Base-by-base conservation (phyloP, 371 early-diverging fungal genomes). In the Actinomucor elegans region DNA sequence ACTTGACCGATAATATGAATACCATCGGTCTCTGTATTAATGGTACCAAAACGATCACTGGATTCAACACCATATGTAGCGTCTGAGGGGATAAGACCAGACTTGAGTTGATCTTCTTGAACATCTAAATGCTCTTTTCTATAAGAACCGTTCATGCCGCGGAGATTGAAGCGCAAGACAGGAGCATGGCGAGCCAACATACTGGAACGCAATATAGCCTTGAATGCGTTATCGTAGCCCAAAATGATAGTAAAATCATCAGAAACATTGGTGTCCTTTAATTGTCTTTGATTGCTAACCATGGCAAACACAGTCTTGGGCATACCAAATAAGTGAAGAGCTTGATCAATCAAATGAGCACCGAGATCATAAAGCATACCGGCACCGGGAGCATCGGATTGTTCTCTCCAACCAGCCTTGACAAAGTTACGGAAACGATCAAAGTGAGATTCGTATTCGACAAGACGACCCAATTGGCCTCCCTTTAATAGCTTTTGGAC, bases 291-390 rank as follows among this genome's bases (percentile, higher is more conserved):
- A 55, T 89, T 88, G 31, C 71, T 69, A 45, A 90, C 69, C 8
- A 73, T 73, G 10, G 85, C 87, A 40, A 71, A 80, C 4, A 91
- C 59, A 18, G 77, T 73, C 48, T 80, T 71, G 4, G 92, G 92
- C 31, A 75, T 73, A 23, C 92, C 92, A 59, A 89, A 86, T 43
- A 90, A 70, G 15, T 66, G 64, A 15, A 90, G 62, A 0, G 85
- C 81, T 76, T 91, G 92, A 61, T 91, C 89, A 44, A 91, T 78
- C 66, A 91, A 63, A 48, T 91, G 92, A 5, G 90, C 81, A 26
- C 88, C 89, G 5, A 91, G 64, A 55, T 91, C 92, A 45, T 84
- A 91, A 3, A 91, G 69, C 50, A 90, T 81, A 24, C 89, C 89
- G 26, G 83, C 75, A 11, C 89, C 90, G 28, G 84, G 84, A 14